Evolutionary conservation across 805 yeast genomes (phyloP).

Genomic region (Starmerella riodocensis): DNA sequence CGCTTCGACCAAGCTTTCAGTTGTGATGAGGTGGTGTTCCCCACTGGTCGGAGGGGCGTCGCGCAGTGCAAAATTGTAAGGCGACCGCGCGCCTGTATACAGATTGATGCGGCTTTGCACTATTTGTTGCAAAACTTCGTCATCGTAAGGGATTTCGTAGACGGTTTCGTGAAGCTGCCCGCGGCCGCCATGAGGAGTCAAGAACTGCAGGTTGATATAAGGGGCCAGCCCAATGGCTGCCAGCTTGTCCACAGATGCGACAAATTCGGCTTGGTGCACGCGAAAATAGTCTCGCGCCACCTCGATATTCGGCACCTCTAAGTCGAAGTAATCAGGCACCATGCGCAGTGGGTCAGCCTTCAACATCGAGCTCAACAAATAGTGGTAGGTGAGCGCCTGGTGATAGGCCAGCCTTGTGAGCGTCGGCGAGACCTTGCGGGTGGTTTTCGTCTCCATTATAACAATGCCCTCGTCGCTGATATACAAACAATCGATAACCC

Average conservation of each 20-base stretch:
- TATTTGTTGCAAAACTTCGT: background rate
- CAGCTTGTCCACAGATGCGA: background rate
- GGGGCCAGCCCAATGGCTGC: conserved; percentile 4
- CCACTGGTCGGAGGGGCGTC: conserved; percentile 1
- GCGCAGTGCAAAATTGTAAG: conserved; percentile 7
- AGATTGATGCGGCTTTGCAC: conserved; percentile 11
- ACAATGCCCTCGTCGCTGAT: conserved; percentile 7
- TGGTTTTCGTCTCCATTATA: conserved; percentile 26
- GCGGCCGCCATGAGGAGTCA: background rate
- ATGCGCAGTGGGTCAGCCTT: background rate
- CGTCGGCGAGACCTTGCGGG: conserved; percentile 1
- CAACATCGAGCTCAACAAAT: conserved; percentile 15
- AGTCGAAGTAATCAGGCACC: background rate
- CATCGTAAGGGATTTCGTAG: conserved; percentile 5
- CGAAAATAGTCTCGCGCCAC: background rate
- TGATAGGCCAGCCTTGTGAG: conserved; percentile 26
- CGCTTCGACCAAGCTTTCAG: background rate
- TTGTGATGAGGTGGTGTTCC: background rate
- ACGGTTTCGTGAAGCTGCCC: background rate
- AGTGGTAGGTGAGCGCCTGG: conserved; percentile 25
- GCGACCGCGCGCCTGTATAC: conserved; percentile 10
- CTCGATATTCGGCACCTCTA: background rate
- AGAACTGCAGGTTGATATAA: conserved; percentile 4
- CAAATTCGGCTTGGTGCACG: background rate
- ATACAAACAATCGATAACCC: conserved; percentile 23